Percentiles rank a stretch among this genome's conserved stretches.
These are phyloP conservation scores for Malus sieversii DNA, from an alignment of 306 rosid genomes.

Conservation along the genomic window DNA sequence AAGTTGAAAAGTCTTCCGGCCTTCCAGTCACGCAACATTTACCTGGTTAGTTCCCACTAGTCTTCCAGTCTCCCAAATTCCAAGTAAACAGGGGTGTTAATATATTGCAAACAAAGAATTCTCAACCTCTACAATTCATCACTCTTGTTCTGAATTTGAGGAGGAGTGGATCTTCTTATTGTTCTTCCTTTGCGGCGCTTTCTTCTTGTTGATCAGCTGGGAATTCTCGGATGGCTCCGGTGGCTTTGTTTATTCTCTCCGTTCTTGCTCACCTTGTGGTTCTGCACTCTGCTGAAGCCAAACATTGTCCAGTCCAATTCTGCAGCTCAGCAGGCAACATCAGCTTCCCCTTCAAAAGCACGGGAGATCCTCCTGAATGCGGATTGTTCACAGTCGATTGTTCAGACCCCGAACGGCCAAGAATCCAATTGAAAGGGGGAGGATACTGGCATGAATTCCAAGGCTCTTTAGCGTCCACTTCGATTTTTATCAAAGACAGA, in stretches of 20 bases:
- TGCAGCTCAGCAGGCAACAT: rapidly evolving
- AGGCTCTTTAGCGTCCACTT: rapidly evolving
- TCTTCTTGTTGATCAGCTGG: background rate
- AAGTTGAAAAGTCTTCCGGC: too few relatives aligned
- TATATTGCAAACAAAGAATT: too few relatives aligned
- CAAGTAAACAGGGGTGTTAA: too few relatives aligned
- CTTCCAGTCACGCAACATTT: too few relatives aligned
- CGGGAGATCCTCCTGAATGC: background rate
- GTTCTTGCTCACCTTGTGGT: conserved; percentile 7
- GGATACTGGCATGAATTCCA: background rate
- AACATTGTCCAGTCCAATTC: background rate
- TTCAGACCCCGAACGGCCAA: rapidly evolving
- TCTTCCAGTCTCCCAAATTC: too few relatives aligned
- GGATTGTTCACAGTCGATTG: background rate
- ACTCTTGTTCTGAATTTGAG: background rate
- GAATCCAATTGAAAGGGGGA: background rate
- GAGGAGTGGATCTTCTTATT: background rate
- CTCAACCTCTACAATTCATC: background rate
- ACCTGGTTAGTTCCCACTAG: too few relatives aligned
- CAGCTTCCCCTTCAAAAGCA: background rate
- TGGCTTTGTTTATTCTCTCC: background rate
- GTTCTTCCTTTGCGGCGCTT: background rate
- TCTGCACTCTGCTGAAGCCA: background rate
- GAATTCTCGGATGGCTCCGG: conserved; percentile 5
- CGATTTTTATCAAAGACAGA: rapidly evolving